These are phyloP conservation scores for Stephanodiscus minutulus DNA, from an alignment of 108 stramenopile species.

Conservation along the genomic window DNA sequence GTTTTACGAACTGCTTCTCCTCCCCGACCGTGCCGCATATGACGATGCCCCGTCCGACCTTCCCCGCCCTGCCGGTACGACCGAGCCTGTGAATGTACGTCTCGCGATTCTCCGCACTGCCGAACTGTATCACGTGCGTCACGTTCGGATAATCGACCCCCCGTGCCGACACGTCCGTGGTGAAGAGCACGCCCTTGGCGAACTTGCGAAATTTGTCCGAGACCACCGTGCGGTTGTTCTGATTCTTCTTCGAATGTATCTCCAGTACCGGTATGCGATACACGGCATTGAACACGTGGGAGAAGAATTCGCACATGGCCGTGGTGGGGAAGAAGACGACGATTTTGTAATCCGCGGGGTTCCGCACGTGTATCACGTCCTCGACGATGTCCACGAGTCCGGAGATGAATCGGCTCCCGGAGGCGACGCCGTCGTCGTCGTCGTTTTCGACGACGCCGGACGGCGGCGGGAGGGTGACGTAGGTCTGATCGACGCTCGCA, in stretches of 20 bases:
- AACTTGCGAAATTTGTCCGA: conserved; percentile 60
- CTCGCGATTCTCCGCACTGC: conserved; percentile 66
- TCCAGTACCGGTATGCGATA: conserved; percentile 69
- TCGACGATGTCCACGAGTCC: conserved; percentile 46
- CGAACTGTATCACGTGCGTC: conserved; percentile 75
- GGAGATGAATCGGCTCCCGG: conserved; percentile 32
- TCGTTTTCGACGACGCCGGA: conserved; percentile 26
- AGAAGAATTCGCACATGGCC: conserved; percentile 62
- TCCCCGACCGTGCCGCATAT: conserved; percentile 25
- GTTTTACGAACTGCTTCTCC: conserved; percentile 28
- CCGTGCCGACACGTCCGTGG: conserved; percentile 79
- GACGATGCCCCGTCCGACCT: conserved; percentile 49
- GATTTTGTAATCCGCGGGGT: conserved; percentile 76
- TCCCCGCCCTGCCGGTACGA: conserved; percentile 81
- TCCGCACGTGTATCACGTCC: conserved; percentile 62
- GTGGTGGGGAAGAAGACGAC: conserved; percentile 88
- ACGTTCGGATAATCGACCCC: conserved; percentile 87
- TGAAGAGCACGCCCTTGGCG: conserved; percentile 62
- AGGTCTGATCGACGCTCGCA: conserved; percentile 37
- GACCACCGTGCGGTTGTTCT: conserved; percentile 62
- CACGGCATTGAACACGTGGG: conserved; percentile 64
- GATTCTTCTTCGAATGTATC: conserved; percentile 78
- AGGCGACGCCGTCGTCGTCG: neutral
- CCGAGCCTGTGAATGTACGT: conserved; percentile 88
- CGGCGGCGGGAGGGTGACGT: conserved; percentile 59